Evolutionary conservation across 2,329 filamentous ascomycete genomes (phyloP), one percentile per base, ranked within the genome.

Genomic region (Cryphonectria naterciae): DNA sequence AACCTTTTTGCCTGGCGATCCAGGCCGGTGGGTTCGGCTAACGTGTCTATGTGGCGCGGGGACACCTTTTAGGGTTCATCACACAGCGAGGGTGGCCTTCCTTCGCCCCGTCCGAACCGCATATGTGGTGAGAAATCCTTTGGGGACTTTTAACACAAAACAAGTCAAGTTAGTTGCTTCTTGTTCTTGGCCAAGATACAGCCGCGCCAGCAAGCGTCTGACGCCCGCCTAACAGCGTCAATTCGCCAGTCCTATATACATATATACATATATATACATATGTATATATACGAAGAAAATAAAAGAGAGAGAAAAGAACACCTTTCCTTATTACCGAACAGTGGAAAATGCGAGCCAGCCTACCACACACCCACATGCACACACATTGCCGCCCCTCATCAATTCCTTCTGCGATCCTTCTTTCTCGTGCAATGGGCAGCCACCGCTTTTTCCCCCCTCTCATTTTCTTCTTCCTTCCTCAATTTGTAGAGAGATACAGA

Each of bases 171-270:
- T 62, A 28, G 60, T 13, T 39, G 17, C 22, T 32, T 43, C 25
- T 63, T 63, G 61, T 43, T 32, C 32, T 32, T 2, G 61, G 37
- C 35, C 17, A 41, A 8, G 10, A 49, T 37, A 64, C 60, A 69
- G 62, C 43, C 62, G 67, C 70, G 67, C n/a, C 67, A 56, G 68
- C 68, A 72, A 70, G 70, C 70, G 70, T 66, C 70, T 72, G 70
- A 52, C 67, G 67, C 70, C 67, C 67, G 67, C 63, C 54, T 69
- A 67, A 67, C 32, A 66, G 67, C 67, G 68, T 66, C 69, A 70
- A 25, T 39, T 11, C 22, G 22, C 46, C 46, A 49, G 43, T 46
- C 43, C 6, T 5, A 22, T 37, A 32, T 4, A 3, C 4, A 32
- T 32, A 32, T 32, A 2, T 4, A 32, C 3, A 32, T 3, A 32